These are phyloP conservation scores for Penicillium bovifimosum DNA, from an alignment of 495 filamentous ascomycete genomes.

Conservation along the genomic window DNA sequence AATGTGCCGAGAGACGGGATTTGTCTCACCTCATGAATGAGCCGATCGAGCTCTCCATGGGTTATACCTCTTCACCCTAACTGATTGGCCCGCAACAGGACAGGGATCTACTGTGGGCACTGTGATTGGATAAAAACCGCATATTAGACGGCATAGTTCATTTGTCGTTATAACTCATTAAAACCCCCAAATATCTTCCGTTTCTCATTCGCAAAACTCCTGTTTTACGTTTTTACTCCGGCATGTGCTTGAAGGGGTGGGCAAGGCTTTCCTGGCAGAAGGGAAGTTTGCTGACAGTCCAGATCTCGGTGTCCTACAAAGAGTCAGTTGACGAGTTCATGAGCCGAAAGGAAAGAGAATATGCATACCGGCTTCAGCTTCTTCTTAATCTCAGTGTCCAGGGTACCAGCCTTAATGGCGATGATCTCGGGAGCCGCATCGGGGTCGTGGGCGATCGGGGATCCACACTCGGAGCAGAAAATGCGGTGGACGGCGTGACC, in stretches of 20 bases:
- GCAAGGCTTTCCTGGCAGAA: constrained; percentile 61
- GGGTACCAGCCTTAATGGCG: constrained; percentile 60
- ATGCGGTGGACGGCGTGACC: constrained; percentile 57
- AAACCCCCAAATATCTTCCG: neutral
- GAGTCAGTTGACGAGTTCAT: neutral
- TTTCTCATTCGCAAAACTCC: neutral
- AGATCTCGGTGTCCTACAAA: constrained; percentile 59
- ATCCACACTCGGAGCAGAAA: constrained; percentile 66
- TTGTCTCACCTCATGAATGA: neutral
- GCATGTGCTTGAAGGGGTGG: constrained; percentile 58
- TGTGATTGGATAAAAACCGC: neutral
- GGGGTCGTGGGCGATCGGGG: constrained; percentile 64
- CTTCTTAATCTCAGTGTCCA: constrained; percentile 61
- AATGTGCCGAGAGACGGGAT: neutral
- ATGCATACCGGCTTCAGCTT: constrained; percentile 54
- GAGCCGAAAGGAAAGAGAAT: too few species aligned
- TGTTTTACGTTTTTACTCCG: constrained; percentile 33
- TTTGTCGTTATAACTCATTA: constrained; percentile 9
- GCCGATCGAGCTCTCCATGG: too few species aligned
- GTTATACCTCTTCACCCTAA: neutral
- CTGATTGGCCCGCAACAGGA: neutral
- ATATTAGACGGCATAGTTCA: constrained; percentile 4
- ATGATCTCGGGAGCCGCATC: constrained; percentile 63
- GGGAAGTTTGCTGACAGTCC: constrained; percentile 61
- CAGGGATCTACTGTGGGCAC: neutral